Evolutionary conservation across 148 eudicot genomes (phyloP).

Genomic region (Spergularia bocconei): DNA sequence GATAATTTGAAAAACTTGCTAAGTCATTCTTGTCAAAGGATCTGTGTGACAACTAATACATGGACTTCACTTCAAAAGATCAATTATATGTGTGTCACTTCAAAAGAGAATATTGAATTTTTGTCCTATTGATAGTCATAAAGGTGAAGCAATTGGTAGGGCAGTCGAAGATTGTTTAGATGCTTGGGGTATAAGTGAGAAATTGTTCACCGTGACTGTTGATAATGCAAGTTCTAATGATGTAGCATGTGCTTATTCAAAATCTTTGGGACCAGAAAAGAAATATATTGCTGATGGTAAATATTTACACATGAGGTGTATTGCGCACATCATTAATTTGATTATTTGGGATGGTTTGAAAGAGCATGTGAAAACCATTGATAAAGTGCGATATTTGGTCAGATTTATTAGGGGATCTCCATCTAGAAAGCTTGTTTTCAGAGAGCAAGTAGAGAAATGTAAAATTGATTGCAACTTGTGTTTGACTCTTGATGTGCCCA

Average conservation of each 20-base stretch:
- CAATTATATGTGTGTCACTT: no score
- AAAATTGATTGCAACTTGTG: neutral
- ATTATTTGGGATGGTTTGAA: slow-evolving; percentile 20
- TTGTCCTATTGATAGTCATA: slow-evolving; percentile 13
- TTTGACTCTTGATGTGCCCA: slow-evolving; percentile 8
- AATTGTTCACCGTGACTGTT: neutral
- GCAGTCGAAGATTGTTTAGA: slow-evolving; percentile 19
- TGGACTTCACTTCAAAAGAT: no score
- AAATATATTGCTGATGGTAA: neutral
- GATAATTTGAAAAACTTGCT: slow-evolving; percentile 1
- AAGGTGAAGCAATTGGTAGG: slow-evolving; percentile 19
- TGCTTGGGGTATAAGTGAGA: slow-evolving; percentile 19
- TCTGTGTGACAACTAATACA: slow-evolving; percentile 24
- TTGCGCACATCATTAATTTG: slow-evolving; percentile 20
- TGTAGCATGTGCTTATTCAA: slow-evolving; percentile 5
- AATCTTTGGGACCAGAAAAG: neutral
- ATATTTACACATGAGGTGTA: slow-evolving; percentile 28
- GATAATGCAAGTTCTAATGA: slow-evolving; percentile 30
- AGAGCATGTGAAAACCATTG: neutral
- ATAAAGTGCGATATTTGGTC: neutral
- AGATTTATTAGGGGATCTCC: slow-evolving; percentile 18
- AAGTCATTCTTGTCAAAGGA: slow-evolving; percentile 4
- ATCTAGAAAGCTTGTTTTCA: neutral
- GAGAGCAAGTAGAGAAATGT: neutral
- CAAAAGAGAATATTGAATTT: no score